phyloP scores from a whole-genome alignment of 2,329 filamentous ascomycete genomes.

The Chrysoporthe austroafricana region DNA sequence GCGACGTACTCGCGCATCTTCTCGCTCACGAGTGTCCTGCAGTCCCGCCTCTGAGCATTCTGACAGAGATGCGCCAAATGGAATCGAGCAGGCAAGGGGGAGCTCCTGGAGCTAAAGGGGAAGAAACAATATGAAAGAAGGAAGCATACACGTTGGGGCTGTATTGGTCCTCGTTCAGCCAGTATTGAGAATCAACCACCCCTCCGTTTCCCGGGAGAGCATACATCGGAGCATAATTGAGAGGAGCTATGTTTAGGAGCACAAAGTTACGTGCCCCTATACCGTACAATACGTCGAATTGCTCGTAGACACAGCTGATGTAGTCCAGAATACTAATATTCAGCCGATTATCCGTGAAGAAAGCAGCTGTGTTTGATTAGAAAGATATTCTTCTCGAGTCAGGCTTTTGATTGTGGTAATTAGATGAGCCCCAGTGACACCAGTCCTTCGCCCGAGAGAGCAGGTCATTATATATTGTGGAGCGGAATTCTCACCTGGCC shows the following conservation, averaged over 20 bases:
- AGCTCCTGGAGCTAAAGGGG: neutral
- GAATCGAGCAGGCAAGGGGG: neutral
- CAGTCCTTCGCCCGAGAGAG: neutral
- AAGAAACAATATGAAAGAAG: neutral
- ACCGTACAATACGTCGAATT: constrained; percentile 52
- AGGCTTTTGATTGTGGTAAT: neutral
- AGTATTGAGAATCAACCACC: constrained; percentile 48
- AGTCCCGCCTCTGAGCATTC: neutral
- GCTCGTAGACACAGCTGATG: constrained; percentile 56
- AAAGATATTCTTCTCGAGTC: neutral
- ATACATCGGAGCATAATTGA: constrained; percentile 59
- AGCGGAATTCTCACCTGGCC: constrained; percentile 36
- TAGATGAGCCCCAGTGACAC: neutral
- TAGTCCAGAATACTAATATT: constrained; percentile 52
- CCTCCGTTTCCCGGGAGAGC: constrained; percentile 50
- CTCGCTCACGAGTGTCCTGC: constrained; percentile 48
- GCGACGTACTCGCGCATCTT: constrained; percentile 56
- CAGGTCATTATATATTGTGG: neutral
- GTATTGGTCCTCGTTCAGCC: constrained; percentile 44
- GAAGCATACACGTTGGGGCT: constrained; percentile 43
- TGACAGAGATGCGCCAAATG: neutral
- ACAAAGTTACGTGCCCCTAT: constrained; percentile 61
- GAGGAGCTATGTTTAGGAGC: constrained; percentile 57
- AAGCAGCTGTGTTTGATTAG: constrained; percentile 40
- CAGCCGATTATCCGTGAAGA: constrained; percentile 58